Conservation (phyloP, 73 alveolate species). For the Effrenium voratum region DNA sequence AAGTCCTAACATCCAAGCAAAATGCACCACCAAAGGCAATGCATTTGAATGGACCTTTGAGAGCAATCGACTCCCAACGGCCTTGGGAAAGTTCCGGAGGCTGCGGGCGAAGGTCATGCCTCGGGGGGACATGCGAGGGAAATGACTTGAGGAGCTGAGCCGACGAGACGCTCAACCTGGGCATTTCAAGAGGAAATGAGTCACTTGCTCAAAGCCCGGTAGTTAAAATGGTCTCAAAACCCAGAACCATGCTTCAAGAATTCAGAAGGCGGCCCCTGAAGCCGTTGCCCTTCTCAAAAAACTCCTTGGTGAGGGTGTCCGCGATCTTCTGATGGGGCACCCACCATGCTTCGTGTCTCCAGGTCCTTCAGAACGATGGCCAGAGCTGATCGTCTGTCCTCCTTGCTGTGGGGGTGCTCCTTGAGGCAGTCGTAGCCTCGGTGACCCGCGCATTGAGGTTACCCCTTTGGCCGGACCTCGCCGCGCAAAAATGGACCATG, state of each 20-base stretch:
- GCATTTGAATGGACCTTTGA: not conserved
- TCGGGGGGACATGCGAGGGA: not conserved
- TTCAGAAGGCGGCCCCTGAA: not conserved
- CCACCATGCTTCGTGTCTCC: too few relatives aligned
- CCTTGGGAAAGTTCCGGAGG: constrained; percentile 72
- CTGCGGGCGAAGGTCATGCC: constrained; percentile 75
- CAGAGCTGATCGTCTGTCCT: too few relatives aligned
- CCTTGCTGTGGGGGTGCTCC: too few relatives aligned
- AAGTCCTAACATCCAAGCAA: not conserved
- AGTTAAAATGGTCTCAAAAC: not conserved
- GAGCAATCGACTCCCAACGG: not conserved
- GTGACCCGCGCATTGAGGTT: too few relatives aligned
- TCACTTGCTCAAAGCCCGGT: not conserved
- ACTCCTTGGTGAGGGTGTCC: too few relatives aligned
- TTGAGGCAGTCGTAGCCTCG: too few relatives aligned
- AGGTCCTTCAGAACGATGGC: too few relatives aligned
- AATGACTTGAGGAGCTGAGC: not conserved
- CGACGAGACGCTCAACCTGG: too few relatives aligned
- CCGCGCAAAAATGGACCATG: too few relatives aligned
- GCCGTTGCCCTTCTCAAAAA: too few relatives aligned
- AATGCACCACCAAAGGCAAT: not conserved
- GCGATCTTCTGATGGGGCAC: too few relatives aligned
- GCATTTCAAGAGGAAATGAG: not conserved
- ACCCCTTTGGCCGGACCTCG: too few relatives aligned
- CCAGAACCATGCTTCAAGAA: not conserved